phyloP scores from a whole-genome alignment of 2,329 filamentous ascomycete species.

The Aspergillus versicolor region DNA sequence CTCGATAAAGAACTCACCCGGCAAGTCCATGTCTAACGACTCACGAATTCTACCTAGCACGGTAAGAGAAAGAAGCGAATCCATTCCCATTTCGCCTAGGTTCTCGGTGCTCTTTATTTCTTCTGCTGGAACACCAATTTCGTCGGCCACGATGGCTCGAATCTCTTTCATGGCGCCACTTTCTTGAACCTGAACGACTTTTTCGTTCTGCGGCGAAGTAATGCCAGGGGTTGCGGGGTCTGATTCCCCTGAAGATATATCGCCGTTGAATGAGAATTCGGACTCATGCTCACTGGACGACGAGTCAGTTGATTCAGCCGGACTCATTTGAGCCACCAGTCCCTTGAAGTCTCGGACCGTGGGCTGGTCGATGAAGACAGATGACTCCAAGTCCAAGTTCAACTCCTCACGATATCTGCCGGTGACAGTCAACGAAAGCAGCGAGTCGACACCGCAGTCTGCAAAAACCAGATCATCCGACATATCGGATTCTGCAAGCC shows the following conservation, averaged over 20 bases:
- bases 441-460: slow-evolving; percentile 62
- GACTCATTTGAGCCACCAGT: slow-evolving; percentile 45
- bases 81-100: slow-evolving; percentile 46
- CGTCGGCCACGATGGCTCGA: slow-evolving; percentile 42
- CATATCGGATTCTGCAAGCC: slow-evolving; percentile 58
- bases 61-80: slow-evolving; percentile 47
- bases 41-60: slow-evolving; percentile 47
- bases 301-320: slow-evolving; percentile 31
- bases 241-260: slow-evolving; percentile 30
- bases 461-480: slow-evolving; percentile 61
- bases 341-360: slow-evolving; percentile 62
- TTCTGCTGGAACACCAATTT: slow-evolving; percentile 43
- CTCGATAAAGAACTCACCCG: slow-evolving; percentile 46
- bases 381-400: slow-evolving; percentile 58
- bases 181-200: slow-evolving; percentile 22
- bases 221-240: slow-evolving; percentile 35
- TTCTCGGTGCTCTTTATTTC: slow-evolving; percentile 43
- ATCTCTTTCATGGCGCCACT: slow-evolving; percentile 41
- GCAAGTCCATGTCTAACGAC: slow-evolving; percentile 41
- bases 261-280: slow-evolving; percentile 26
- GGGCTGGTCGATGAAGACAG: slow-evolving; percentile 60
- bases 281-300: slow-evolving; percentile 31
- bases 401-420: slow-evolving; percentile 63
- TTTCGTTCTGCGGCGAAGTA: slow-evolving; percentile 28
- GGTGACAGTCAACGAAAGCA: slow-evolving; percentile 61